A percentile compares a stretch with the other conserved stretches of the same genome.
These are phyloP conservation scores for Sclerotinia minor DNA, from an alignment of 2,329 filamentous ascomycete species.

Conservation along the genomic window DNA sequence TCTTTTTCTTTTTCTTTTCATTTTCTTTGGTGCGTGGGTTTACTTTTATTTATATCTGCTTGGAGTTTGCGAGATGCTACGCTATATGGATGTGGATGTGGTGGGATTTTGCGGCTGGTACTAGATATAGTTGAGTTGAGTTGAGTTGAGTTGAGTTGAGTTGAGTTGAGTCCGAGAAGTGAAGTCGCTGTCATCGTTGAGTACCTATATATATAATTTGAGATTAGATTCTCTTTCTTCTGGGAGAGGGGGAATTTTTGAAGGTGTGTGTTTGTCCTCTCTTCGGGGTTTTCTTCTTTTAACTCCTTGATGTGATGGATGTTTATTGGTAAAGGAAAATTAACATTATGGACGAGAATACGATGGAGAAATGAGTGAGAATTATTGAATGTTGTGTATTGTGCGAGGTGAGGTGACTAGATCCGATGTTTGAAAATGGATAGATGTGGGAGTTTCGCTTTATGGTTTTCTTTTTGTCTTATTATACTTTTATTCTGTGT, in stretches of 20 bases:
- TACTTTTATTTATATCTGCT: neutral
- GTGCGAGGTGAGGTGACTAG: neutral
- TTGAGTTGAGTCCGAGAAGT: neutral
- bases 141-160: neutral
- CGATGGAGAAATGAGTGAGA: neutral
- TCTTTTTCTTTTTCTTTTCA: too few species aligned
- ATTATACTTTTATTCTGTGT: neutral
- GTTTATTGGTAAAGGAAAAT: too few species aligned
- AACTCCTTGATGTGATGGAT: neutral
- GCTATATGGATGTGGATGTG: too few species aligned
- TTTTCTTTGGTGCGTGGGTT: too few species aligned
- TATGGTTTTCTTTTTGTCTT: neutral
- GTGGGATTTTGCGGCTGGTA: neutral
- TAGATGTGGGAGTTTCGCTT: neutral
- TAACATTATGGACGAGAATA: neutral
- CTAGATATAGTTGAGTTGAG: too few species aligned
- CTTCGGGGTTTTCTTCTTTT: neutral
- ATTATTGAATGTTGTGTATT: conserved; percentile 17
- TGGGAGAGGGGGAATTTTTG: neutral
- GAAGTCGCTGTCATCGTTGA: neutral
- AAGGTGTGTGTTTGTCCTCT: neutral
- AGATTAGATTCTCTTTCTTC: neutral
- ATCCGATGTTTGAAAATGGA: neutral
- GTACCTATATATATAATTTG: neutral
- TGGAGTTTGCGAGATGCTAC: too few species aligned